These are phyloP conservation scores for Avena atlantica DNA, from an alignment of 176 grass and related monocot species.

Conservation along the genomic window DNA sequence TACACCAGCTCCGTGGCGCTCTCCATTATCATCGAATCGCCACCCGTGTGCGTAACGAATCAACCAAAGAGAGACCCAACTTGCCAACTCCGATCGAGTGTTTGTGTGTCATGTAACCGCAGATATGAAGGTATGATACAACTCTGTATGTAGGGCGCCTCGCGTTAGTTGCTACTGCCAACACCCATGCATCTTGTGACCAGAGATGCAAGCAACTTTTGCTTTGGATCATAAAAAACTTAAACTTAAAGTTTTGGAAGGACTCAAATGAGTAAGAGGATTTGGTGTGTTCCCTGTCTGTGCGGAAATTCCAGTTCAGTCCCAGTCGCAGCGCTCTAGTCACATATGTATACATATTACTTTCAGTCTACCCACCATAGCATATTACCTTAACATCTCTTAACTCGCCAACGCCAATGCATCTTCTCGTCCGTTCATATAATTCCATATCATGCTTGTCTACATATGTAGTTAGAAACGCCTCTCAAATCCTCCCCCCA, in stretches of 20 bases:
- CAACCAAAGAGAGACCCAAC: no score
- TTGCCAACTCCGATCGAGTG: no score
- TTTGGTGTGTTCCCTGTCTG: background rate
- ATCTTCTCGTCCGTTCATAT: background rate
- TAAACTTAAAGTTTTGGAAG: background rate
- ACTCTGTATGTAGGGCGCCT: no score
- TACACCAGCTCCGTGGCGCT: no score
- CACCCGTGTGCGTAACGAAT: no score
- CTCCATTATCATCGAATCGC: no score
- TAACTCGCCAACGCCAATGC: background rate
- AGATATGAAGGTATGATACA: no score
- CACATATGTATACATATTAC: no score
- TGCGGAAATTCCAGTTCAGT: no score
- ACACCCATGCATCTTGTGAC: conserved; percentile 47
- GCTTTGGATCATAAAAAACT: background rate
- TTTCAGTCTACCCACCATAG: no score
- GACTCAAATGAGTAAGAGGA: background rate
- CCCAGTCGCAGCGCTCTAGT: no score
- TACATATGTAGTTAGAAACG: background rate
- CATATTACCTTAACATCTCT: background rate
- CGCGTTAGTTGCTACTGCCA: background rate
- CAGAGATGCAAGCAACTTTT: conserved; percentile 5
- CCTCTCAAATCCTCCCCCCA: background rate
- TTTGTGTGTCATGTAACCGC: no score
- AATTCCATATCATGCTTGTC: background rate